Percentiles rank a stretch among this genome's conserved stretches.
phyloP scores from a whole-genome alignment of 2,329 filamentous ascomycete genomes.

The Knufia petricola region DNA sequence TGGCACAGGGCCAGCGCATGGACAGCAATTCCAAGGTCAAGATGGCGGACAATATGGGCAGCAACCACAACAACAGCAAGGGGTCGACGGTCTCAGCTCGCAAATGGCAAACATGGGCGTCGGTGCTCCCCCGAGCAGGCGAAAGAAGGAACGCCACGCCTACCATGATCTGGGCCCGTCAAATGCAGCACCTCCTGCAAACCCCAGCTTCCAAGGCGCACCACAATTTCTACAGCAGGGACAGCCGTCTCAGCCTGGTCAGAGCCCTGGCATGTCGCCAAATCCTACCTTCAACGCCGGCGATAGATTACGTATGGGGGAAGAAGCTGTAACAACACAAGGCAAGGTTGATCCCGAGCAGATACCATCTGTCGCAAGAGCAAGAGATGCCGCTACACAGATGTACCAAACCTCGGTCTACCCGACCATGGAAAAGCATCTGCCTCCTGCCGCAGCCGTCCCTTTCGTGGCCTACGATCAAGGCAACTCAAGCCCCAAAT shows the following conservation, averaged over 20 bases:
- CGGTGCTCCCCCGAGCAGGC: slow-evolving; percentile 44
- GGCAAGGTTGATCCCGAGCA: slow-evolving; percentile 80
- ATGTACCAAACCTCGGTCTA: slow-evolving; percentile 84
- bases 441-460: slow-evolving; percentile 77
- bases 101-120: slow-evolving; percentile 74
- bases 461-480: slow-evolving; percentile 94
- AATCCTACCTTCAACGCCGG: slow-evolving; percentile 14
- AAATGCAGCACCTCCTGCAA: slow-evolving; percentile 54
- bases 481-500: slow-evolving; percentile 92
- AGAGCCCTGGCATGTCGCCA: slow-evolving; percentile 14
- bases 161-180: slow-evolving; percentile 72
- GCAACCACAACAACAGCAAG: slow-evolving; percentile 14
- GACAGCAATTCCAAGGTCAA: slow-evolving; percentile 11
- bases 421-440: slow-evolving; percentile 87
- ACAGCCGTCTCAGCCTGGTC: slow-evolving; percentile 24
- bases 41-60: slow-evolving; percentile 8
- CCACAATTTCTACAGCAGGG: slow-evolving; percentile 22
- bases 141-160: slow-evolving; percentile 93
- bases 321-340: slow-evolving; percentile 54
- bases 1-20: slow-evolving; percentile 6
- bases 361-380: slow-evolving; percentile 79
- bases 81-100: slow-evolving; percentile 34
- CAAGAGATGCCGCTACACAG: slow-evolving; percentile 70
- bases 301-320: slow-evolving; percentile 31
- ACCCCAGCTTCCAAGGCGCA: slow-evolving; percentile 27